Percentiles rank a stretch among this genome's conserved stretches.
Conservation (phyloP, 129 eudicot species). For the Kitagawia praeruptora region DNA sequence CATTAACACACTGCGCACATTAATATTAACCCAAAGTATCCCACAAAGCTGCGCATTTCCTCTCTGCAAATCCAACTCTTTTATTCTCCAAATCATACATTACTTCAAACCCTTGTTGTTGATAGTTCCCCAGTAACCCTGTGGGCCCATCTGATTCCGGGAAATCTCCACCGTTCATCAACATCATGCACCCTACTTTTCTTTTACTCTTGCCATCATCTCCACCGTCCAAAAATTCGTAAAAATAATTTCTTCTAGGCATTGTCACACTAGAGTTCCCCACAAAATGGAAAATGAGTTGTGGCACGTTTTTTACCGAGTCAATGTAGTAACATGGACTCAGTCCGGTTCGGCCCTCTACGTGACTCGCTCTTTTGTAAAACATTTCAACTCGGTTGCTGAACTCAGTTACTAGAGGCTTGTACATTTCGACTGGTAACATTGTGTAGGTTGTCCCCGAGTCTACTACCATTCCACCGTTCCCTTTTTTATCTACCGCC, state of each 20-base stretch:
- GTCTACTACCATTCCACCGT: constrained; percentile 98
- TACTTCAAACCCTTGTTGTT: constrained; percentile 95
- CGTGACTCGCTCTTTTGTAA: constrained; percentile 39
- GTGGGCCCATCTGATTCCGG: constrained; percentile 78
- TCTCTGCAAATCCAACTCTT: constrained; percentile 77
- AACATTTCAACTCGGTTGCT: constrained; percentile 23
- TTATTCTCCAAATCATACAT: constrained; percentile 76
- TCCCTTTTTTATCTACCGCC: constrained; percentile 49
- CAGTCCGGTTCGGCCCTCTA: constrained; percentile 60
- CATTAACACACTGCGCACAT: constrained; percentile 6
- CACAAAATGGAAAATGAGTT: constrained; percentile 59
- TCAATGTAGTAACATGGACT: constrained; percentile 62
- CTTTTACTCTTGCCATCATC: constrained; percentile 35
- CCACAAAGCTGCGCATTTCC: constrained; percentile 85
- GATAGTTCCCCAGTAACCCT: constrained; percentile 77
- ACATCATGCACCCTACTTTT: constrained; percentile 74
- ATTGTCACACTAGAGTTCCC: constrained; percentile 73
- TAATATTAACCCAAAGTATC: constrained; percentile 31
- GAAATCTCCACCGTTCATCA: constrained; percentile 88
- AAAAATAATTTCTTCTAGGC: constrained; percentile 70
- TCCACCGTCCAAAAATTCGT: constrained; percentile 57
- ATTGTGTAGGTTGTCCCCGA: constrained; percentile 88
- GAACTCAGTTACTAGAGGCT: constrained; percentile 44
- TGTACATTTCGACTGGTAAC: constrained; percentile 45
- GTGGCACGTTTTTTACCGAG: constrained; percentile 32